phyloP scores from a whole-genome alignment of 1,139 yeast species.

The Candida buenavistaensis region DNA sequence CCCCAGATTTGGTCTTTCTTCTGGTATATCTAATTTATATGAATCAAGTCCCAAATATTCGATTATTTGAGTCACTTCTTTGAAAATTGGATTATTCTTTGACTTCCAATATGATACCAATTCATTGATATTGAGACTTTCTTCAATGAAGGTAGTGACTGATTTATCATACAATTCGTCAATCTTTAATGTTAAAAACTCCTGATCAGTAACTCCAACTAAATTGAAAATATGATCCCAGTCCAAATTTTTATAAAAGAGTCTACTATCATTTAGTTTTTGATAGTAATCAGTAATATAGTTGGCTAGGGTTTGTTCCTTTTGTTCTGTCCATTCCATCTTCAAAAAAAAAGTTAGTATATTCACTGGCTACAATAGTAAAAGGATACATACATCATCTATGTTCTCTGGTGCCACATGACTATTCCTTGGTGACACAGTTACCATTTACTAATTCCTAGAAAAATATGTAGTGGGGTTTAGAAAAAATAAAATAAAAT shows the following conservation, averaged over 20 bases:
- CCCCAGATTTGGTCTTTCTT: not conserved
- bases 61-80: slow-evolving; percentile 22
- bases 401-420: not conserved
- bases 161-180: slow-evolving; percentile 24
- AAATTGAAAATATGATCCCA: slow-evolving; percentile 18
- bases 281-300: slow-evolving; percentile 15
- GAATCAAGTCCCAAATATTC: slow-evolving; percentile 17
- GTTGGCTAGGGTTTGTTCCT: slow-evolving; percentile 18
- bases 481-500: too few relatives aligned
- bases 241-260: slow-evolving; percentile 20
- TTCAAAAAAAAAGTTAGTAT: slow-evolving; percentile 2
- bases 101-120: slow-evolving; percentile 17
- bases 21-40: slow-evolving; percentile 12
- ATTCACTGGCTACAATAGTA: not conserved
- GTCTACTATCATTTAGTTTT: slow-evolving; percentile 14
- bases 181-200: slow-evolving; percentile 21
- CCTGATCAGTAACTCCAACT: slow-evolving; percentile 19
- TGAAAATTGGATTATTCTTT: slow-evolving; percentile 17
- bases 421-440: slow-evolving; percentile 2
- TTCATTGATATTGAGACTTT: slow-evolving; percentile 10
- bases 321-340: slow-evolving; percentile 22
- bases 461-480: too few relatives aligned
- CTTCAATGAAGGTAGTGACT: slow-evolving; percentile 8
- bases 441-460: too few relatives aligned
- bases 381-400: slow-evolving; percentile 3